These are phyloP conservation scores for Schizophyllum commune DNA, from an alignment of 1,284 basidiomycete genomes.

Conservation along the genomic window DNA sequence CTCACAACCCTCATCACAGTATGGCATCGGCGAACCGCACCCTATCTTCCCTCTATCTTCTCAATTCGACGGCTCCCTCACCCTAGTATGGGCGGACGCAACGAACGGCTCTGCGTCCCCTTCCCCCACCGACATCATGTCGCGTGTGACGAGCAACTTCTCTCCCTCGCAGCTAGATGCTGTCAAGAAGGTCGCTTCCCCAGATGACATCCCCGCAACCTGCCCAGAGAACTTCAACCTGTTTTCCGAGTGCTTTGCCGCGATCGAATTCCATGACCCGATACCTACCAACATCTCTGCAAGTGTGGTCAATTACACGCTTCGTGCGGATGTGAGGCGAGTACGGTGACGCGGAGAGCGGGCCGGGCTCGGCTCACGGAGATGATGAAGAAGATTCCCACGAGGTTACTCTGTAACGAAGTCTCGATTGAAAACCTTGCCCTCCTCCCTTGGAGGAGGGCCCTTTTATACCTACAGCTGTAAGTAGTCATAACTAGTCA, in stretches of 20 bases:
- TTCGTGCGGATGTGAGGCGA: constrained; percentile 58
- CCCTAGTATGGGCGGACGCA: constrained; percentile 59
- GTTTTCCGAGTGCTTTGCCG: constrained; percentile 66
- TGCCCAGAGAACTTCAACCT: constrained; percentile 73
- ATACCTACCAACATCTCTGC: constrained; percentile 30
- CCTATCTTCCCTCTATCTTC: constrained; percentile 42
- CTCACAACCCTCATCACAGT: constrained; percentile 28
- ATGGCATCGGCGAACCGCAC: constrained; percentile 53
- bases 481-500: too few relatives aligned
- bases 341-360: too few relatives aligned
- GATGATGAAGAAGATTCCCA: too few relatives aligned
- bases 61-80: constrained; percentile 41
- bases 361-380: too few relatives aligned
- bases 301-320: constrained; percentile 57
- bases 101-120: constrained; percentile 45
- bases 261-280: constrained; percentile 49
- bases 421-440: too few relatives aligned
- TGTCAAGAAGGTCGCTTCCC: constrained; percentile 40
- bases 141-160: constrained; percentile 45
- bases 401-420: too few relatives aligned
- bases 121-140: constrained; percentile 50
- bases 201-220: constrained; percentile 39
- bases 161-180: constrained; percentile 31
- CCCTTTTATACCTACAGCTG: too few relatives aligned
- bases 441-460: too few relatives aligned